Base-by-base conservation (phyloP, 2,329 filamentous ascomycete species). In the Hypoxylon sp. region DNA sequence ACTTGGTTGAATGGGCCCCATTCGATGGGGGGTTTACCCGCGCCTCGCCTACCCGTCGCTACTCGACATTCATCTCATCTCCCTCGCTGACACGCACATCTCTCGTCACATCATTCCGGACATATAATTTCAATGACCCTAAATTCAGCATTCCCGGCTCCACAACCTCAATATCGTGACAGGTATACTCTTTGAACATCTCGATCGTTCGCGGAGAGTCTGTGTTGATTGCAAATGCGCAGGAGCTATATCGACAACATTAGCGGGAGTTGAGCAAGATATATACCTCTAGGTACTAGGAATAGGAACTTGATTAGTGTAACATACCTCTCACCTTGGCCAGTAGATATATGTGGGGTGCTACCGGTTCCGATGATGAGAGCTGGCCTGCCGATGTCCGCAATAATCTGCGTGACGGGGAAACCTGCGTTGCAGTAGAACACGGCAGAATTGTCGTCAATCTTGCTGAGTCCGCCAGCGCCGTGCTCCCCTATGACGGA, bases 361-460 rank as follows among this genome's bases (percentile, higher is more conserved):
- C 19, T n/a, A 5, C n/a, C 56, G 13, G 47, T 59, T 26, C 39
- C 47, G 14, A 70, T 61, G 14, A 71, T 62, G 3, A 64, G 11
- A 11, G 48, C 75, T 3, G 80, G 80, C 37, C 76, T 76, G 24
- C 77, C 76, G 35, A 79, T 68, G 70, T 82, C 80, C 14, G 78
- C 75, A 19, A 82, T 70, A 29, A 81, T 77, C 63, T 82, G 78
- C 46, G 76, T 76, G 1, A 81, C 74, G 0, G 80, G 79, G 0
- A 78, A 71, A 33, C 75, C 73, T 0, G 79, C 71, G 19, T 69
- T 74, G 8, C 77, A 64, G 0, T 77, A 80, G 47, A 82, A 72
- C 10, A 82, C 77, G 13, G 79, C 59, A 3, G 78, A 78, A 13
- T 76, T 62, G 5, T 78, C 74, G 54, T 82, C 79, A 0, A 81